A percentile compares a stretch with the other conserved stretches of the same genome.
Evolutionary conservation across 1,139 yeast species (phyloP).

Genomic region (Suhomyces taliae): DNA sequence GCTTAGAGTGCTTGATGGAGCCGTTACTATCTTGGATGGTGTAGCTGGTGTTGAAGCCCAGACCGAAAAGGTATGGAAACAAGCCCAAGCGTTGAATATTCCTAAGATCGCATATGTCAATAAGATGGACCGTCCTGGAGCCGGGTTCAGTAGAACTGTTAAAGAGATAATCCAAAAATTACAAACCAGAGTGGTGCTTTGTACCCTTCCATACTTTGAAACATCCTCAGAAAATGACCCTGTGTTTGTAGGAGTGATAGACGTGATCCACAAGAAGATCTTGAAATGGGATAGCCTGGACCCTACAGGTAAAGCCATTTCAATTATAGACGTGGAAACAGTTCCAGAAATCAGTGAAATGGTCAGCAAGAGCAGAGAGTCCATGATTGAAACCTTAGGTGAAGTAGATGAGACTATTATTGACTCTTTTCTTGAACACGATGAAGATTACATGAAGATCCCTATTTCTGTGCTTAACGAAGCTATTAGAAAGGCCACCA

Average conservation of each 20-base stretch:
- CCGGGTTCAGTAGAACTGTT: slow-evolving; percentile 89
- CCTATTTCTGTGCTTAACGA: slow-evolving; percentile 49
- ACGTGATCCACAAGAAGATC: slow-evolving; percentile 67
- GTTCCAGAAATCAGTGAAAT: slow-evolving; percentile 46
- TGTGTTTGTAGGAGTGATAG: slow-evolving; percentile 77
- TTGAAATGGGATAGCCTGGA: slow-evolving; percentile 60
- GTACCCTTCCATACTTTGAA: slow-evolving; percentile 76
- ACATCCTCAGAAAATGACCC: slow-evolving; percentile 39
- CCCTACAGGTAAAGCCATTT: slow-evolving; percentile 56
- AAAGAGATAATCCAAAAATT: slow-evolving; percentile 79
- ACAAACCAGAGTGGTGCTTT: slow-evolving; percentile 68
- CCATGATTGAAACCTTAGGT: slow-evolving; percentile 79
- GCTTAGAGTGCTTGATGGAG: slow-evolving; percentile 88
- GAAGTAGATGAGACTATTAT: slow-evolving; percentile 78
- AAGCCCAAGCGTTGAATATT: slow-evolving; percentile 63
- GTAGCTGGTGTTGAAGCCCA: slow-evolving; percentile 99
- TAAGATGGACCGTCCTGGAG: slow-evolving; percentile 96
- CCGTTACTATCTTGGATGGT: slow-evolving; percentile 87
- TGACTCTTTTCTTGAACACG: slow-evolving; percentile 71
- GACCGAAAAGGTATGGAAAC: slow-evolving; percentile 95
- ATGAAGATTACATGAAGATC: slow-evolving; percentile 67
- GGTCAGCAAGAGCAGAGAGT: slow-evolving; percentile 60
- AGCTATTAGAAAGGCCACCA: slow-evolving; percentile 65
- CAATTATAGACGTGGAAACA: slow-evolving; percentile 38
- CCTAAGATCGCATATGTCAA: slow-evolving; percentile 83